Base-by-base conservation (phyloP, 2,329 filamentous ascomycete genomes). In the Ceratocystis destructans region DNA sequence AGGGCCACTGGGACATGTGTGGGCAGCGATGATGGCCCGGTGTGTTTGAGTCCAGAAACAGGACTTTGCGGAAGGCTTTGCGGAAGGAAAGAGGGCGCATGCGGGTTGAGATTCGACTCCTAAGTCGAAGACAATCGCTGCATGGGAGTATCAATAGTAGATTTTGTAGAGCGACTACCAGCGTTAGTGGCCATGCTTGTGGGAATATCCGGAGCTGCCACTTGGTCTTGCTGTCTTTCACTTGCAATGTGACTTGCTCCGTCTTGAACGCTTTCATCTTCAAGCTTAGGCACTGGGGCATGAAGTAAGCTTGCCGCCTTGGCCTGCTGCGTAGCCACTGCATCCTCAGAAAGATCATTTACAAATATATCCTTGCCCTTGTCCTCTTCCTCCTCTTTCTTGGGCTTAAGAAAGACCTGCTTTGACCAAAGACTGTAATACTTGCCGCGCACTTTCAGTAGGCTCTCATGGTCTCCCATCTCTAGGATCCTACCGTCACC, bases 371-470 rank as follows among this genome's bases (percentile, higher is more conserved):
- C n/a, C 61, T 12, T 70, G 65, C 55, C 73, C 68, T 62, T 71
- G 69, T 65, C 67, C 7, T 68, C 66, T 12, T 71, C 71, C 6
- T 70, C 68, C 50, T 75, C 72, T 28, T 73, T 71, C 68, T 80
- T 80, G 0, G 80, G 75, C 67, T 78, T 79, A 50, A 81, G 73
- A 70, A 83, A 83, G 20, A 82, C 77, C 71, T 87, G 84, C 71
- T 84, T 85, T 2, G 81, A 82, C 86, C 86, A 88, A 41, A 88
- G 74, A 64, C 83, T 80, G 28, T 81, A 79, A 70, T 88, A 89
- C 74, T 82, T 81, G 1, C 86, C 85, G 6, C 80, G 77, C n/a
- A 78, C 75, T 10, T 76, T 74, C 62, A 88, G 77, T 22, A 88
- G 75, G 25, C 83, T 79, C 5, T 82, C 77, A 67, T 88, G 86